phyloP scores from a whole-genome alignment of 75 land plant genomes.

The Sequoiadendron giganteum region DNA sequence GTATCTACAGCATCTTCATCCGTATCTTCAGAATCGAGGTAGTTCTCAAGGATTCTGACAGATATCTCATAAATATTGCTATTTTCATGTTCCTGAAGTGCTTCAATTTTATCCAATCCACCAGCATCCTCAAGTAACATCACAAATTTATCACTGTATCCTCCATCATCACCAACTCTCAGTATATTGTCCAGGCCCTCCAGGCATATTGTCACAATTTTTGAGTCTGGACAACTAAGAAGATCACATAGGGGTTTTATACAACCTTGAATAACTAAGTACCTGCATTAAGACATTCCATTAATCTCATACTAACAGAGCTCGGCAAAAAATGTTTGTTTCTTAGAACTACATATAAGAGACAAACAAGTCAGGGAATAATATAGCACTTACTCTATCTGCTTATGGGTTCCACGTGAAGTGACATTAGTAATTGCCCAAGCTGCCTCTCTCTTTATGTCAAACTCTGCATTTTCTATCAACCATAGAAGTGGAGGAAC shows the following conservation, averaged over 20 bases:
- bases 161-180: conserved; percentile 44
- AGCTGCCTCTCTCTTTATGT: conserved; percentile 38
- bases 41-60: conserved; percentile 67
- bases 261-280: conserved; percentile 54
- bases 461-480: conserved; percentile 34
- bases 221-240: conserved; percentile 43
- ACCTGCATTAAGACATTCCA: conserved; percentile 20
- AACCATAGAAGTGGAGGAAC: conserved; percentile 32
- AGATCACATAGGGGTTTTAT: conserved; percentile 68
- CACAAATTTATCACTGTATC: conserved; percentile 50
- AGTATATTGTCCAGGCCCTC: conserved; percentile 64
- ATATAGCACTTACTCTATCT: conserved; percentile 25
- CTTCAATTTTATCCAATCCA: conserved; percentile 74
- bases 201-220: conserved; percentile 45
- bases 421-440: conserved; percentile 47
- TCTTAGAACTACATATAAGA: not conserved
- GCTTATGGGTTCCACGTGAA: conserved; percentile 33
- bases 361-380: not conserved
- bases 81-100: conserved; percentile 74
- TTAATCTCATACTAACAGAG: not conserved
- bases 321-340: not conserved
- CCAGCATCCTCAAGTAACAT: conserved; percentile 71
- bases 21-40: conserved; percentile 62
- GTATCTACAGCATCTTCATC: conserved; percentile 37
- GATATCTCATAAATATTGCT: conserved; percentile 62